These are phyloP conservation scores for Amyloporia xantha DNA, from an alignment of 768 basidiomycete genomes.

Conservation along the genomic window DNA sequence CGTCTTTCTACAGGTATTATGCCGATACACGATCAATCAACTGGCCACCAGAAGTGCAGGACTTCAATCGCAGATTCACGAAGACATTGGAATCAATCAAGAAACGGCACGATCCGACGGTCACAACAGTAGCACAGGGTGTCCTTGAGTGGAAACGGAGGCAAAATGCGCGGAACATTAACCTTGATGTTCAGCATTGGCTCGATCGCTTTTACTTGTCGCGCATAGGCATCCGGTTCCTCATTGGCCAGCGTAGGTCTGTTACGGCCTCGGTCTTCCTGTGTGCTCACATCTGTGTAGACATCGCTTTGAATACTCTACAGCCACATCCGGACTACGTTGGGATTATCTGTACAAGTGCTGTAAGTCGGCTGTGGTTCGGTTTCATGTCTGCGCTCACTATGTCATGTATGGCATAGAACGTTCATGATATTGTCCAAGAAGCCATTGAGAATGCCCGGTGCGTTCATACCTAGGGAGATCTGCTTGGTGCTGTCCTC, in stretches of 20 bases:
- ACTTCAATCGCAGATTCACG: conserved; percentile 91
- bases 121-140: conserved; percentile 94
- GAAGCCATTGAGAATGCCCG: conserved; percentile 97
- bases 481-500: not conserved
- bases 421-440: conserved; percentile 94
- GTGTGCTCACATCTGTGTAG: conserved; percentile 31
- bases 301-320: conserved; percentile 91
- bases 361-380: conserved; percentile 42
- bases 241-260: conserved; percentile 84
- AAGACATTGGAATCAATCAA: conserved; percentile 84
- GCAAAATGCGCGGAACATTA: conserved; percentile 63
- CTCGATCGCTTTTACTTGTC: conserved; percentile 96
- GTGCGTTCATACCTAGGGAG: conserved; percentile 11
- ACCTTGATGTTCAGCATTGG: conserved; percentile 89
- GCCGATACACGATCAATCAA: conserved; percentile 61
- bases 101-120: conserved; percentile 92
- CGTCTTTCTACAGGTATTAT: conserved; percentile 69
- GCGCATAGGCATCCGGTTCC: conserved; percentile 90
- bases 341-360: conserved; percentile 93
- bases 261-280: not conserved
- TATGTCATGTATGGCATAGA: conserved; percentile 35
- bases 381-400: not conserved
- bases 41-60: conserved; percentile 91
- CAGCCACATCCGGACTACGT: conserved; percentile 89
- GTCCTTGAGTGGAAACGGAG: conserved; percentile 92